phyloP scores from a whole-genome alignment of 208 protist genomes.

The Acanthamoeba royreba region DNA sequence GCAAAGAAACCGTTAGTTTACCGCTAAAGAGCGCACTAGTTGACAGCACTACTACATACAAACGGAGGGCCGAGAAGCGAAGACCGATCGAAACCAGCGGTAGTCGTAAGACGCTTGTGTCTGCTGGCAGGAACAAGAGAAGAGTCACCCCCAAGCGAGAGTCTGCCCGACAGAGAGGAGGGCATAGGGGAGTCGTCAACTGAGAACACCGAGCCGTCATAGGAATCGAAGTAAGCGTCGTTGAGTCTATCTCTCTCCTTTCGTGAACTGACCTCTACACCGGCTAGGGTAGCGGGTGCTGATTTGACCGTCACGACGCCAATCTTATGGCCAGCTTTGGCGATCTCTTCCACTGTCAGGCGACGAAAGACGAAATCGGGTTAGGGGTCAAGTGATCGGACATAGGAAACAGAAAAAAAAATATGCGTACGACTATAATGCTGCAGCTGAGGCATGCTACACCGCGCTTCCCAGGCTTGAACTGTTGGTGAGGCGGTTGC shows the following conservation, averaged over 20 bases:
- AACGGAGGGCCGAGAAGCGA: too few species aligned
- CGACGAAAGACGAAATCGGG: neutral
- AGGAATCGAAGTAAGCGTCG: constrained; percentile 4
- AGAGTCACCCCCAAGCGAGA: neutral
- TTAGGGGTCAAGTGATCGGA: neutral
- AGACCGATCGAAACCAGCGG: too few species aligned
- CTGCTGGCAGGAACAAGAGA: neutral
- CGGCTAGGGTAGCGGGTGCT: neutral
- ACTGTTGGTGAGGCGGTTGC: neutral
- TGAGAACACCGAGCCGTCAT: neutral
- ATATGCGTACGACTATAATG: neutral
- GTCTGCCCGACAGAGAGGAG: neutral
- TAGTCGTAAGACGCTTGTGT: neutral
- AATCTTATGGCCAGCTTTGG: neutral
- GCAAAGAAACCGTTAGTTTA: too few species aligned
- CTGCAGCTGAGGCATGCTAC: constrained; percentile 30
- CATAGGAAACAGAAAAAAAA: neutral
- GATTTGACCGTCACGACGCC: neutral
- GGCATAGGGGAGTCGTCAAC: neutral
- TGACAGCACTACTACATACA: too few species aligned
- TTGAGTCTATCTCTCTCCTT: neutral
- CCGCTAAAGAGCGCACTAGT: too few species aligned
- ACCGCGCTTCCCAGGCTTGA: neutral
- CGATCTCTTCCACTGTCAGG: neutral
- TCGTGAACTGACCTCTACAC: neutral